phyloP scores from a whole-genome alignment of 2,329 filamentous ascomycete genomes.

The Aspergillus luchuensis region DNA sequence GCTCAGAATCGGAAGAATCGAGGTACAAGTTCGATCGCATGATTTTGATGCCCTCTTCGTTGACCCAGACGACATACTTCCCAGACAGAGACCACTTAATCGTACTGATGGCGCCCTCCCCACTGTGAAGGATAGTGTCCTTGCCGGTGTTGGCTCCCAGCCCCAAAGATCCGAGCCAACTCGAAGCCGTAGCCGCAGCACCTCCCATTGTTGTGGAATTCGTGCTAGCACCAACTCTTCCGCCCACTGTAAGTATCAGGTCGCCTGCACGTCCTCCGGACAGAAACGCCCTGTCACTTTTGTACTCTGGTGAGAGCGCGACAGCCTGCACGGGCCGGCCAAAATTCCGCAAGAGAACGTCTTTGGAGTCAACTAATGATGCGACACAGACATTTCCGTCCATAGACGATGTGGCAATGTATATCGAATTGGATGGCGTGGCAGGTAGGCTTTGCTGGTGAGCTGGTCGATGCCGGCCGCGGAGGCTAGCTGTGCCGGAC shows the following conservation, averaged over 20 bases:
- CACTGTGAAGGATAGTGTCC: constrained; percentile 84
- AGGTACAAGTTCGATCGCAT: constrained; percentile 88
- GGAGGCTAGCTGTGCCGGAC: constrained; percentile 34
- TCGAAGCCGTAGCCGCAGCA: constrained; percentile 77
- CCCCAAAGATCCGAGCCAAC: constrained; percentile 89
- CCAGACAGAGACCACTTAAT: constrained; percentile 95
- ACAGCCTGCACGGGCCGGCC: constrained; percentile 89
- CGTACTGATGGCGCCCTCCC: constrained; percentile 85
- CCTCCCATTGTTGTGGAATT: constrained; percentile 80
- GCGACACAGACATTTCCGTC: constrained; percentile 95
- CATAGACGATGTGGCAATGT: constrained; percentile 89
- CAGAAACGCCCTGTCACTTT: constrained; percentile 81
- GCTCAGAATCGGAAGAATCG: constrained; percentile 73
- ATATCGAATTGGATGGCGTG: constrained; percentile 84
- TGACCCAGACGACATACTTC: constrained; percentile 91
- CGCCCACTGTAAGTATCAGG: constrained; percentile 81
- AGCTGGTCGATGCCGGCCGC: constrained; percentile 29
- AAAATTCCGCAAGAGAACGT: constrained; percentile 91
- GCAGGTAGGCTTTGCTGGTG: constrained; percentile 57
- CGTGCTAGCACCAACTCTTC: constrained; percentile 71
- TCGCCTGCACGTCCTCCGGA: constrained; percentile 89
- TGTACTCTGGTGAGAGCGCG: constrained; percentile 92
- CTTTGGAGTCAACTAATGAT: constrained; percentile 81
- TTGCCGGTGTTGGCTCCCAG: constrained; percentile 75
- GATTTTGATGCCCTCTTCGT: constrained; percentile 96